Base-by-base conservation (phyloP, 108 stramenopile genomes). In the Nitzschia sp. region DNA sequence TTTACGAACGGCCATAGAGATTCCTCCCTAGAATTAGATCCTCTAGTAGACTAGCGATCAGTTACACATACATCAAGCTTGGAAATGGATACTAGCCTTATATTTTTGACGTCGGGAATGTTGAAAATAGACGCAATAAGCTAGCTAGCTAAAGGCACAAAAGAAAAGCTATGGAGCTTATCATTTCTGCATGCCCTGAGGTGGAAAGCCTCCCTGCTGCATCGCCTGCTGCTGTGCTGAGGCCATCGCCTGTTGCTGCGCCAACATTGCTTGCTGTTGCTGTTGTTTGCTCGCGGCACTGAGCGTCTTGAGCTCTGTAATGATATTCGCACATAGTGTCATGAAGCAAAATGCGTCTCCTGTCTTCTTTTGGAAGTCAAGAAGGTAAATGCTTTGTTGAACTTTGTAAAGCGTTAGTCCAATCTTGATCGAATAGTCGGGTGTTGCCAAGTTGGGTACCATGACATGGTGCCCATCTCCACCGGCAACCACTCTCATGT, bases 281-380 rank as follows among this genome's bases (percentile, higher is more conserved):
- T 90, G 86, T 65, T 87, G 81, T 68, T 83, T 86, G 68, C 89
- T 93, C 18, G 95, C 98, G 25, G 98, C 97, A 67, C 88, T 89
- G 45, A 98, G 85, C 9, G 93, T 95, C 80, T 99, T 99, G 30
- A 99, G 87, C 75, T 98, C 98, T 3, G 96, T 96, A 73, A 99
- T 99, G 67, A 99, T 97, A 61, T 93, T 92, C 18, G 97, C 95
- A 76, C 95, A 97, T 17, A 98, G 84, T 21, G 94, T 96, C 98
- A 98, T 98, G 80, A 99, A 99, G 2, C 93, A 94, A 77, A 99
- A 99, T 32, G 90, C 89, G 80, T 98, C 98, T 30, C 99, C 99
- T 29, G 95, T 96, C 79, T 89, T 89, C 64, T 96, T 92, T 81
- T 97, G 98, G 64, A 99, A 97, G 72, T 99, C 99, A 28, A 99